Conservation (phyloP, 305 asterid genomes). For the Solanum chacoense region DNA sequence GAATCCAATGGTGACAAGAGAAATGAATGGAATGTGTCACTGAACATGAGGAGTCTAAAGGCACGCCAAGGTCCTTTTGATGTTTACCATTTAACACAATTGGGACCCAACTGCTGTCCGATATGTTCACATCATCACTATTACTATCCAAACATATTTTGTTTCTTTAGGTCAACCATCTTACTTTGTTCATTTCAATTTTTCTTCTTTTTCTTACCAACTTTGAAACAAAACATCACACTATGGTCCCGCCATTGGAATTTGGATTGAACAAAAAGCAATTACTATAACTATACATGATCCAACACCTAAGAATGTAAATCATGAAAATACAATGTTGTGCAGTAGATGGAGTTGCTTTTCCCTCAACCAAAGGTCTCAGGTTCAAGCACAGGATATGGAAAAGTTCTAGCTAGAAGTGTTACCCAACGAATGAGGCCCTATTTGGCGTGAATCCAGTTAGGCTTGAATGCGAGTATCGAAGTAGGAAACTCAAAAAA, state of each 20-base stretch:
- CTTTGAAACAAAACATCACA: background rate
- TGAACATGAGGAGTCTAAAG: background rate
- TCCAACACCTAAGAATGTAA: background rate
- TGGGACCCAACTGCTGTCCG: background rate
- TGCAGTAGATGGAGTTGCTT: too few species aligned
- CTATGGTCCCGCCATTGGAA: background rate
- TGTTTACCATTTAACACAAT: background rate
- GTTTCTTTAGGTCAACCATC: background rate
- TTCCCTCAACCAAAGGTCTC: too few species aligned
- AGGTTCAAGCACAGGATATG: fast-evolving
- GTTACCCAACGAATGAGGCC: background rate
- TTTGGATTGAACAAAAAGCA: background rate
- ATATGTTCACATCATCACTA: background rate
- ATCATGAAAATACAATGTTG: too few species aligned
- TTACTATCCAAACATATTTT: background rate
- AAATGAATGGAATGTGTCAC: background rate
- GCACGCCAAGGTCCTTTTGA: conserved; percentile 3
- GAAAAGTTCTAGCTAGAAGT: too few species aligned
- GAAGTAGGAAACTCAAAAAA: too few species aligned
- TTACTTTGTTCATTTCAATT: background rate
- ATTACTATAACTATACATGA: background rate
- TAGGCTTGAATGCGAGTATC: background rate
- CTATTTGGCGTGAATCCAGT: too few species aligned
- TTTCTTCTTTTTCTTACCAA: background rate
- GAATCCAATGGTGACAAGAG: background rate